Evolutionary conservation across 352 stramenopile genomes (phyloP).

Genomic region (Phytopythium cucurbitacearum): DNA sequence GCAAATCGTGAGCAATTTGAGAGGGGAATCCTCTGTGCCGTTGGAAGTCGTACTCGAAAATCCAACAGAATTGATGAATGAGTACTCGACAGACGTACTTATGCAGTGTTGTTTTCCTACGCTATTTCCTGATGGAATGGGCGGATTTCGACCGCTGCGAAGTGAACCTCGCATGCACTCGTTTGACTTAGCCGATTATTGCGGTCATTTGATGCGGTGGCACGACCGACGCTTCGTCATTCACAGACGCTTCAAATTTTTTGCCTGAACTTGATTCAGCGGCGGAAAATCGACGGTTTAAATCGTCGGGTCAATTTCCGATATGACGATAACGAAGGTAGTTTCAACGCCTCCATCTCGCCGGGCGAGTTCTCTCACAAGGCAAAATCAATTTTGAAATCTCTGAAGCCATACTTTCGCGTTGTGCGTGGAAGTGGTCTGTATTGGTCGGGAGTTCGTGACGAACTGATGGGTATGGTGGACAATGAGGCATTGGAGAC

Average conservation of each 20-base stretch:
- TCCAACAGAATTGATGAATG: constrained; percentile 1
- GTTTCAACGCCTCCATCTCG: no score
- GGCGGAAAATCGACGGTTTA: constrained; percentile 16
- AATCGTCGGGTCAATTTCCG: constrained; percentile 3
- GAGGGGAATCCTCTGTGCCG: no score
- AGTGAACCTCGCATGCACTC: constrained; percentile 5
- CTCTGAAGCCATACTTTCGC: constrained; percentile 3
- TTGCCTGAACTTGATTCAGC: constrained; percentile 21
- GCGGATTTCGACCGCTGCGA: constrained; percentile 6
- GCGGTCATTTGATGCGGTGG: constrained; percentile 14
- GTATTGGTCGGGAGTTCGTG: constrained; percentile 6
- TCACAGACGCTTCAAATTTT: constrained; percentile 22
- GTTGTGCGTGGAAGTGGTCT: constrained; percentile 1
- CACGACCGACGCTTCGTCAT: constrained; percentile 13
- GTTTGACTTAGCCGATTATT: constrained; percentile 12
- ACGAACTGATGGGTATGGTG: constrained; percentile 15
- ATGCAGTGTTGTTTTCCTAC: constrained; percentile 21
- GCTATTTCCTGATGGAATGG: constrained; percentile 12
- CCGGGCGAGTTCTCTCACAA: no score
- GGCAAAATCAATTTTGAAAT: neutral
- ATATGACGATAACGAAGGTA: neutral
- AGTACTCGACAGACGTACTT: constrained; percentile 11
- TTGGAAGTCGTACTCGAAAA: no score
- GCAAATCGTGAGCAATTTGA: no score
- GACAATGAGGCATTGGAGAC: constrained; percentile 8